These are phyloP conservation scores for Skeletonema marinoi DNA, from an alignment of 108 stramenopile species.

Conservation along the genomic window DNA sequence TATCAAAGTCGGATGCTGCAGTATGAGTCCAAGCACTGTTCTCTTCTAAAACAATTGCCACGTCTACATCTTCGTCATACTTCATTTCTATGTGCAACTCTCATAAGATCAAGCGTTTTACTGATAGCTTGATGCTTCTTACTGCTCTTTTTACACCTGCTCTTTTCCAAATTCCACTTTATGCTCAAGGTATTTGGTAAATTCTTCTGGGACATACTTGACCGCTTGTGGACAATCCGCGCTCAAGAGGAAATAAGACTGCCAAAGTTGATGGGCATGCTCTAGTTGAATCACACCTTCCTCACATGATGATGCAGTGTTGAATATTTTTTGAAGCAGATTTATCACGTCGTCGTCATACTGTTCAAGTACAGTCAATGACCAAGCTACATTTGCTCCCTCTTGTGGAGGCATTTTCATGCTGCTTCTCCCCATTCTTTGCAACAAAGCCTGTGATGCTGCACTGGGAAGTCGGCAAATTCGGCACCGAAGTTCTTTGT, in stretches of 20 bases:
- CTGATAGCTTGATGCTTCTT: constrained; percentile 78
- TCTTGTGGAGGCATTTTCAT: constrained; percentile 58
- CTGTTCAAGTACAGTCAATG: constrained; percentile 71
- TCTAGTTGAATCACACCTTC: constrained; percentile 71
- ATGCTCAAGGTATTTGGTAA: constrained; percentile 58
- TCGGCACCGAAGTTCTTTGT: constrained; percentile 47
- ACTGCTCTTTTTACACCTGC: constrained; percentile 74
- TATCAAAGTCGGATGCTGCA: constrained; percentile 48
- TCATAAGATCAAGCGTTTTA: constrained; percentile 74
- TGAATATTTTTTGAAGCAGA: constrained; percentile 65
- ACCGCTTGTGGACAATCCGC: constrained; percentile 71
- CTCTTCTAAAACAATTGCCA: constrained; percentile 79
- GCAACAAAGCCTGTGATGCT: constrained; percentile 48
- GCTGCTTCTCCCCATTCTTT: constrained; percentile 19
- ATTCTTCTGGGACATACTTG: constrained; percentile 54
- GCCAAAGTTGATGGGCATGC: constrained; percentile 90
- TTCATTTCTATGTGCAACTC: constrained; percentile 82
- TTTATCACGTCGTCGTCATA: constrained; percentile 46
- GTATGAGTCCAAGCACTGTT: constrained; percentile 72
- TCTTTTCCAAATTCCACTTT: constrained; percentile 80
- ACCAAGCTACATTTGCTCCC: constrained; percentile 86
- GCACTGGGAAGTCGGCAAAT: constrained; percentile 59
- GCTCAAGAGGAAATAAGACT: constrained; percentile 72
- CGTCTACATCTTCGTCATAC: constrained; percentile 91
- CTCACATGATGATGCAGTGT: constrained; percentile 45